These are phyloP conservation scores for Prillingera fragicola DNA, from an alignment of 1,284 basidiomycete genomes.

Conservation along the genomic window DNA sequence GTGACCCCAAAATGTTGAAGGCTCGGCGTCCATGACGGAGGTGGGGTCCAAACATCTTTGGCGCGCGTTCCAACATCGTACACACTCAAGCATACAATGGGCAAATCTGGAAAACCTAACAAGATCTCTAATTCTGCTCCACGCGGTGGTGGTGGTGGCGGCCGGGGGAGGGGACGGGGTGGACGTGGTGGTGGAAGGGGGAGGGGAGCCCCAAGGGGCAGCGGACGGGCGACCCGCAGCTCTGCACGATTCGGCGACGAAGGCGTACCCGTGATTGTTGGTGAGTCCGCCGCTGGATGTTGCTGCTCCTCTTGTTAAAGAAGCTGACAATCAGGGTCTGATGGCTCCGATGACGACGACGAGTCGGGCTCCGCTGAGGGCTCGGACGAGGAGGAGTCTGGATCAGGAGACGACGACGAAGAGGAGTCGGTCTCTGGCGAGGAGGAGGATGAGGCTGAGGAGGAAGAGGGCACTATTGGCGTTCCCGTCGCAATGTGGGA, in stretches of 20 bases:
- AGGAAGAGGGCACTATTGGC: slow-evolving; percentile 49
- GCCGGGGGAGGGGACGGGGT: slow-evolving; percentile 6
- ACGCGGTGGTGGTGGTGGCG: neutral
- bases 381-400: slow-evolving; percentile 1
- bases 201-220: slow-evolving; percentile 3
- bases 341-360: slow-evolving; percentile 7
- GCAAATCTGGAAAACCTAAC: slow-evolving; percentile 18
- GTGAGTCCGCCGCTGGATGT: slow-evolving; percentile 2
- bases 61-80: too few species aligned
- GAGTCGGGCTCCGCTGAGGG: slow-evolving; percentile 4
- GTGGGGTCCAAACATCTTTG: too few species aligned
- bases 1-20: too few species aligned
- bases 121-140: slow-evolving; percentile 6
- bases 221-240: slow-evolving; percentile 1
- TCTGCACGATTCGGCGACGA: slow-evolving; percentile 2
- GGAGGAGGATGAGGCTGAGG: slow-evolving; percentile 31
- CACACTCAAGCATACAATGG: too few species aligned
- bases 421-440: slow-evolving; percentile 45
- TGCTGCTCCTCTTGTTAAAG: neutral
- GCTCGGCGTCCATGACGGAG: too few species aligned
- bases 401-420: slow-evolving; percentile 33
- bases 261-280: slow-evolving; percentile 5
- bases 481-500: slow-evolving; percentile 91
- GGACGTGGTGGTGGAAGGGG: slow-evolving; percentile 3
- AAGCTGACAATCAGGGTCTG: neutral